Evolutionary conservation across 2,329 filamentous ascomycete genomes (phyloP).

Genomic region (Xylariaceae sp.): DNA sequence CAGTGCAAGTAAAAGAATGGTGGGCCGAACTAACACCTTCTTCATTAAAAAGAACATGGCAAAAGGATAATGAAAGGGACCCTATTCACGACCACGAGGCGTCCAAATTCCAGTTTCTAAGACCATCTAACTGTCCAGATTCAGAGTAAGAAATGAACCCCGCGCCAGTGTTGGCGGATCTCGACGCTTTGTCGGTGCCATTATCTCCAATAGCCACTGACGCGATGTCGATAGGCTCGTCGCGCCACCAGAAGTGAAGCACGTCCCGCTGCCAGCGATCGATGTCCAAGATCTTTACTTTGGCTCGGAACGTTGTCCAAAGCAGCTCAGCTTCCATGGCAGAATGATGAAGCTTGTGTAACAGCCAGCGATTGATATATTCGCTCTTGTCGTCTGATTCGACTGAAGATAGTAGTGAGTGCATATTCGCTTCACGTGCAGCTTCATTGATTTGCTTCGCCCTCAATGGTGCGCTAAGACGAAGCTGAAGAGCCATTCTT

Average conservation of each 20-base stretch:
- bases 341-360: constrained; percentile 57
- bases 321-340: constrained; percentile 54
- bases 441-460: constrained; percentile 48
- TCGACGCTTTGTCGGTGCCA: constrained; percentile 31
- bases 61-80: too few relatives aligned
- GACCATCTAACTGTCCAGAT: constrained; percentile 31
- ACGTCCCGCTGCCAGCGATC: constrained; percentile 52
- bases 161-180: constrained; percentile 18
- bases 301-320: constrained; percentile 45
- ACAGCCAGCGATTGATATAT: constrained; percentile 60
- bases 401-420: constrained; percentile 46
- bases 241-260: constrained; percentile 49
- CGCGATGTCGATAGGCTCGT: constrained; percentile 41
- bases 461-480: constrained; percentile 45
- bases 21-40: too few relatives aligned
- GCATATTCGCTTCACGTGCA: constrained; percentile 57
- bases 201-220: constrained; percentile 23
- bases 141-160: constrained; percentile 31
- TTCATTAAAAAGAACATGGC: neutral
- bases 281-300: constrained; percentile 43
- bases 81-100: constrained; percentile 28
- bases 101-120: constrained; percentile 33
- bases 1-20: too few relatives aligned
- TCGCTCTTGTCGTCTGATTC: constrained; percentile 49
- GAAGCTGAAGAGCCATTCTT: constrained; percentile 47